Conservation (phyloP, 208 protist genomes). For the Angomonas deanei region DNA sequence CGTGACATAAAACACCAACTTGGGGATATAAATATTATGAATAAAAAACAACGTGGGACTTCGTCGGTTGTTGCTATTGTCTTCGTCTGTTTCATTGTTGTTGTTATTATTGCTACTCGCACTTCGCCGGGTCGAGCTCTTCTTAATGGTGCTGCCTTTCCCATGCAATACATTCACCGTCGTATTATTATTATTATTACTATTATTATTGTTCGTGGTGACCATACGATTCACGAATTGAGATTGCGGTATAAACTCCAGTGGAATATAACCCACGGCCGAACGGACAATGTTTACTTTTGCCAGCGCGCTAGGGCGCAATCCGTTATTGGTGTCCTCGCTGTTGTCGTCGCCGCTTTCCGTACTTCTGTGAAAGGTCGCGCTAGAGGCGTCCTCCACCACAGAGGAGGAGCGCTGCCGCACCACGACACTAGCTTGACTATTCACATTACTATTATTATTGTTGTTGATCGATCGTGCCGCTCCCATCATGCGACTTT, state of each 20-base stretch:
- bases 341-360: not conserved
- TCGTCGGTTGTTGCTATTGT: not conserved
- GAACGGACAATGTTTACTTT: not conserved
- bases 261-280: not conserved
- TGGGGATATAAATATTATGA: not conserved
- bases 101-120: not conserved
- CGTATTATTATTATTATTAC: too few relatives aligned
- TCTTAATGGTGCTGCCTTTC: too few relatives aligned
- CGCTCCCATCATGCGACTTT: conserved; percentile 19
- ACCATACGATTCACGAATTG: too few relatives aligned
- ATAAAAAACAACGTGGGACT: not conserved
- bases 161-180: too few relatives aligned
- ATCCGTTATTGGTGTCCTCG: not conserved
- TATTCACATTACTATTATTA: not conserved
- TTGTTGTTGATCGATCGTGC: not conserved
- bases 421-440: not conserved
- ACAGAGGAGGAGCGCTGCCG: not conserved
- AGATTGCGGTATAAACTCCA: not conserved
- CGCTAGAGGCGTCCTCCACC: too few relatives aligned
- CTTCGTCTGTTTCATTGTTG: not conserved
- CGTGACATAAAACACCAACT: conserved; percentile 1
- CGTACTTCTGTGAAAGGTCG: not conserved
- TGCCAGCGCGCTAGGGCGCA: not conserved
- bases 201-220: too few relatives aligned
- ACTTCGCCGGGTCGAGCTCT: not conserved